Evolutionary conservation across 2,329 filamentous ascomycete species (phyloP), one percentile per base, ranked within the genome.

Genomic region (Massarina eburnea): DNA sequence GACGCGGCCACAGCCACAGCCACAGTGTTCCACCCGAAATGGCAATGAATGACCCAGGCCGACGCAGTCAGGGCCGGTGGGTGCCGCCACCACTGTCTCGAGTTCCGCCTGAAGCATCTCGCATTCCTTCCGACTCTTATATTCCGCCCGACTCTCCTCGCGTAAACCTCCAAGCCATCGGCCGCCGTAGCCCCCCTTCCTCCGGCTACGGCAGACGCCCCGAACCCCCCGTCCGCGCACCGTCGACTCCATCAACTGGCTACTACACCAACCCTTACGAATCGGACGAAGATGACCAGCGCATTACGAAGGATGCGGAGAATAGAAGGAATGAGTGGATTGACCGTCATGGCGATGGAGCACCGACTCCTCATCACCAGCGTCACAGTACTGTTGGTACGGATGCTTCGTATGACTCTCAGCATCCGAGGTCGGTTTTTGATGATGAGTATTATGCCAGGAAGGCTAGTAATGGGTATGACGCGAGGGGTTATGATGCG

Each of bases 221-320:
- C 8, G 68, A 71, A 20, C 51, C 65, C 4, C 59, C 57, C 15
- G 54, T 71, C 2, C 58, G 57, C 17, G 65, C n/a, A n/a, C 70
- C 12, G 53, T 66, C n/a, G n/a, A n/a, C n/a, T n/a, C n/a, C n/a
- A 8, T 61, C 67, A 3, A 45, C 43, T 22, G 58, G 45, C 37
- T 67, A 67, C 35, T 70, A 69, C 37, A 41, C 63, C 5, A 66
- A 64, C 35, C 50, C 66, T 8, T 62, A 69, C 46, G 62, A 59
- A n/a, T 39, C 55, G 2, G 61, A 65, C 8, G 67, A 71, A 15
- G 64, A 68, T 3, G 51, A 54, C 21, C 61, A 58, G 15, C 52
- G 61, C 22, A 64, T 61, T 29, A 54, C 57, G 26, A 64, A 58
- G 43, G 65, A 69, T n/a, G 51, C 57, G 19, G 66, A 68, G 8